A percentile compares a stretch with the other conserved stretches of the same genome.
Evolutionary conservation across 2,329 filamentous ascomycete species (phyloP).

Genomic region (Emericellopsis atlantica): DNA sequence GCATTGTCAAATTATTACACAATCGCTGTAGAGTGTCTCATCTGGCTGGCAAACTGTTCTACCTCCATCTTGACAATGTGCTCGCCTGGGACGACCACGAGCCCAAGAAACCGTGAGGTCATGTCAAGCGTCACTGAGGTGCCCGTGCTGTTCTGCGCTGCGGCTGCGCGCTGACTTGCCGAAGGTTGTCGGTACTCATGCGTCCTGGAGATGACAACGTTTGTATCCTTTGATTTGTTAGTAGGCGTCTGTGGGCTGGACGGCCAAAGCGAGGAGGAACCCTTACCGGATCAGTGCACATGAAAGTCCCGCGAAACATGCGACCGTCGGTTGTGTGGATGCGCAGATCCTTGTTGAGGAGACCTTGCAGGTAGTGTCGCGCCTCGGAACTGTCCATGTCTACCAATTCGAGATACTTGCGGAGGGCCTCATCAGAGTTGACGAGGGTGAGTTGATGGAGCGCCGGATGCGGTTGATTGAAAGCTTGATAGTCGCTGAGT

Average conservation of each 20-base stretch:
- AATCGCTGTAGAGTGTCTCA: slow-evolving; percentile 10
- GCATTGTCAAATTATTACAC: background rate
- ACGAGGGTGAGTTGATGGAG: background rate
- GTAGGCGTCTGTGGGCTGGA: background rate
- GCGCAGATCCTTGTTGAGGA: slow-evolving; percentile 69
- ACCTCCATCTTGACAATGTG: slow-evolving; percentile 82
- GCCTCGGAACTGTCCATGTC: slow-evolving; percentile 39
- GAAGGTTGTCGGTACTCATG: slow-evolving; percentile 81
- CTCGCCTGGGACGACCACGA: slow-evolving; percentile 80
- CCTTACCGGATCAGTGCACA: slow-evolving; percentile 83
- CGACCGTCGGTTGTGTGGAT: slow-evolving; percentile 72
- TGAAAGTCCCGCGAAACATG: slow-evolving; percentile 82
- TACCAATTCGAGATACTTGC: background rate
- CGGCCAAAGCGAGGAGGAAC: background rate
- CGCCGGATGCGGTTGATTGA: background rate
- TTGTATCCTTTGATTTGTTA: slow-evolving; percentile 51
- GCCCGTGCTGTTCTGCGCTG: slow-evolving; percentile 18
- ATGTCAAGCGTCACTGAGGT: slow-evolving; percentile 52
- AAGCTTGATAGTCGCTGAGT: too few relatives aligned
- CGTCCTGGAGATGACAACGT: slow-evolving; percentile 74
- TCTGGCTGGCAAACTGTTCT: slow-evolving; percentile 57
- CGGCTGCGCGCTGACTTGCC: slow-evolving; percentile 27
- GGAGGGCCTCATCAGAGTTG: too few relatives aligned
- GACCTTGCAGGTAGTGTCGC: slow-evolving; percentile 43
- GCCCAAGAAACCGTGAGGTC: slow-evolving; percentile 74